Base-by-base conservation (phyloP, 805 yeast genomes). In the Lachancea kluyveri region DNA sequence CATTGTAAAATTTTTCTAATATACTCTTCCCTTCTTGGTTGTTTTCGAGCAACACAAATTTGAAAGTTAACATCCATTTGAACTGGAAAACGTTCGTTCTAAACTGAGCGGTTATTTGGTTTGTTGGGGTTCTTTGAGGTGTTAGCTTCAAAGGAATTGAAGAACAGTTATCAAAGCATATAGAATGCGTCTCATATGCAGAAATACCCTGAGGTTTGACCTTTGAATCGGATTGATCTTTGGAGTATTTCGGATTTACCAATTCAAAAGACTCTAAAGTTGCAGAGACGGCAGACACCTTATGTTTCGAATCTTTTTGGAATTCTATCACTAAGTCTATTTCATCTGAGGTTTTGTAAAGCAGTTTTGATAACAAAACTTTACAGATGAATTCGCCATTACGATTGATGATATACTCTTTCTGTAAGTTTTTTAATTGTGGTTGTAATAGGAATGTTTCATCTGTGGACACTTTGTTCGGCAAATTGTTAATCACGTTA, bases 271-370 rank as follows among this genome's bases (percentile, higher is more conserved):
- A 40, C 33, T 65, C 64, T 11, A 67, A 37, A 0, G 60, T 38
- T 1, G 56, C 46, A 1, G 64, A 41, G 1, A 62, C 44, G 0
- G 68, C 69, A 6, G 64, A 64, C 3, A 71, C 54, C 35, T 62
- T 68, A 8, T 30, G 38, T 8, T 18, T 29, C 21, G 35, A 40
- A 8, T 53, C 28, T 9, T 25, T 31, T 5, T 51, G 39, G 13
- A 67, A 61, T 39, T 55, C 64, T 24, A 65, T 45, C 12, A 44
- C 48, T 6, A 70, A 39, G 13, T 62, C 60, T 6, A 76, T 56
- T 11, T 63, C 61, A 25, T 71, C 77, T 2, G 75, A 69, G 4
- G 64, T 53, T 12, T 68, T 59, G 38, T 62, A 68, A 23, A 60
- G 57, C 2, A 63, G 53, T 37, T 63, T 65, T 6, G 70, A 60